Evolutionary conservation across 1,139 yeast genomes (phyloP), one percentile per base, ranked within the genome.

Genomic region (Geotrichum histeridarum): DNA sequence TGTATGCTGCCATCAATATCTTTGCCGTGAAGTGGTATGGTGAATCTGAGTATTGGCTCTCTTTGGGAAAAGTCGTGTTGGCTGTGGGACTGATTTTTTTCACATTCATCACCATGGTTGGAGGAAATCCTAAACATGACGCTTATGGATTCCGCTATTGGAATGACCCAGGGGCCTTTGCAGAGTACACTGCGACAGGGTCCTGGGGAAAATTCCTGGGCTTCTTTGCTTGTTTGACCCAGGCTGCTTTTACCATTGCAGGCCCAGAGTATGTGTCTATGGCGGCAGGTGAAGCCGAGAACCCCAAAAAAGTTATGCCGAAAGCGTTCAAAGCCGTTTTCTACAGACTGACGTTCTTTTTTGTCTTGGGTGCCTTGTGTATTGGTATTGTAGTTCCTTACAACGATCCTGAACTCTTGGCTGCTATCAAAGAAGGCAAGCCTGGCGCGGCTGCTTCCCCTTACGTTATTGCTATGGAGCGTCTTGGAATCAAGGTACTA

Each of bases 211-310:
- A 82, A 60, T 86, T 86, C 63, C 81, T 86, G 54, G 95, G 90
- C 0, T 84, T 84, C 63, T 69, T 85, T 57, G 79, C 81, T 1
- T 82, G 87, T 58, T 65, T 86, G 48, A 84, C 83, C 8, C 82
- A 73, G 81, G 89, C 59, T 73, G 82, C 53, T 61, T 86, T 84
- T 69, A 82, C 90, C 11, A 80, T 86, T 60, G 90, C 89, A 8
- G 95, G 95, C 2, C 93, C 95, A 1, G 95, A 88, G 68, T 86
- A 86, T 64, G 81, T 88, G 59, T 79, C 90, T 1, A 84, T 86
- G 89, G 80, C 83, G 51, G 61, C 60, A 2, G 93, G 93, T 56
- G 96, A 88, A 69, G 83, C 89, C 5, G 73, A 77, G 36, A 78
- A 86, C 64, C 96, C 96, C 22, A 77, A 95, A 57, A 79, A 79